Base-by-base conservation (phyloP, 768 basidiomycete species). In the Suillus ampliporus region DNA sequence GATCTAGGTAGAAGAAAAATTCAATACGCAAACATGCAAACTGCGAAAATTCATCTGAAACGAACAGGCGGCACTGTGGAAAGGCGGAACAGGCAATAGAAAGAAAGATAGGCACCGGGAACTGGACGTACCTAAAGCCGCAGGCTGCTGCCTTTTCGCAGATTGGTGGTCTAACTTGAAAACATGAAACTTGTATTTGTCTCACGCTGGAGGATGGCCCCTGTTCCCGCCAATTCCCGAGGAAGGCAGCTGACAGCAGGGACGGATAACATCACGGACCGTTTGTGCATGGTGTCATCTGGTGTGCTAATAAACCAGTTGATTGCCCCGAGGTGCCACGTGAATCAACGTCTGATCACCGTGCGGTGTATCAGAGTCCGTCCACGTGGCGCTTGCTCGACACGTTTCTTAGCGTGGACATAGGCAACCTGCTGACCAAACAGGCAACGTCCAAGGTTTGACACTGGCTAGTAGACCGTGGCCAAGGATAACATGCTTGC, bases 101-200 rank as follows among this genome's bases (percentile, higher is more conserved):
- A 37, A 56, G 17, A 40, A 19, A 26, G 53, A 56, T 56, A 56
- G 17, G 38, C 17, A 56, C 54, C 54, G 54, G 54, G 54, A 56
- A 56, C 54, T 56, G 23, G 37, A 56, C 38, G 38, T 40, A 56
- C 54, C 54, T 40, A 56, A 56, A 56, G 54, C 54, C 54, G 54
- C 54, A 23, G 19, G 4, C 47, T 21, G 11, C 44, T 21, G 11
- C 44, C 21, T 37, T 53, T 35, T 35, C 14, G 35, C 35, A 13
- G 23, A 40, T 56, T 19, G n/a, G 31, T 40, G 54, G 17, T 56
- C 21, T 31, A 11, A 31, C 48, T 31, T 19, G 50, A 56, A 56
- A 56, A 56, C 17, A 56, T 7, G 17, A 26, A 9, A 56, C 37
- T 38, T 17, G 15, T 56, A 2, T 54, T 51, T 38, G 53, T 54